Evolutionary conservation across 306 rosid genomes (phyloP).

Genomic region (Cucumis cinereus): DNA sequence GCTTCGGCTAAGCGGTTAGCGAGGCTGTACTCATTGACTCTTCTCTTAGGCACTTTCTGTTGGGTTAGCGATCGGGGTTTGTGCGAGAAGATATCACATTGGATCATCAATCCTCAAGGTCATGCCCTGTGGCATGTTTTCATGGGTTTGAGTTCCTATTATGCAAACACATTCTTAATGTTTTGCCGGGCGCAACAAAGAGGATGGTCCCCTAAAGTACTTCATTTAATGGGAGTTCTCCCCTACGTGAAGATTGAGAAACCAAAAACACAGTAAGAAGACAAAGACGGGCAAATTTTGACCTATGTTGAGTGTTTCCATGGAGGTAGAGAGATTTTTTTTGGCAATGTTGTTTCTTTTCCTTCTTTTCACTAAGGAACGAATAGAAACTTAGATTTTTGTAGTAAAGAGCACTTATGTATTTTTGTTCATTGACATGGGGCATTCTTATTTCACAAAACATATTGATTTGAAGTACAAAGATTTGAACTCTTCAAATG

Average conservation of each 20-base stretch:
- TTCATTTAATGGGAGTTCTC: conserved; percentile 41
- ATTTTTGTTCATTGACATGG: background rate
- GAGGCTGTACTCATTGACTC: conserved; percentile 42
- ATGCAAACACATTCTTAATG: conserved; percentile 82
- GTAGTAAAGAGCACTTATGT: background rate
- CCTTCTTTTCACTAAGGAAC: background rate
- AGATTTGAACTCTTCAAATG: background rate
- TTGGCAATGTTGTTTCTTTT: background rate
- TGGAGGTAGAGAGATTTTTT: background rate
- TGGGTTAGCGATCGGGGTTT: conserved; percentile 50
- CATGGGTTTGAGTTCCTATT: conserved; percentile 61
- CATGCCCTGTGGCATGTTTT: conserved; percentile 84
- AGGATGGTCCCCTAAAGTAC: conserved; percentile 54
- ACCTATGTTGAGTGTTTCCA: background rate
- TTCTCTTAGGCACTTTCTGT: conserved; percentile 46
- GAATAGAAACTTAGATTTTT: background rate
- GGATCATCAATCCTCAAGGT: conserved; percentile 61
- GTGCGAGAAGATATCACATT: conserved; percentile 53
- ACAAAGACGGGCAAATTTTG: conserved; percentile 7
- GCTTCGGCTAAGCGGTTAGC: conserved; percentile 44
- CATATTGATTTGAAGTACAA: background rate
- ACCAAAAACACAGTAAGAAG: conserved; percentile 50
- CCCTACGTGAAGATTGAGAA: conserved; percentile 74
- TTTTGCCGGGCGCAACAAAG: conserved; percentile 84
- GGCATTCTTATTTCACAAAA: background rate